phyloP scores from a whole-genome alignment of 352 stramenopile species.

The Globisporangium solare region DNA sequence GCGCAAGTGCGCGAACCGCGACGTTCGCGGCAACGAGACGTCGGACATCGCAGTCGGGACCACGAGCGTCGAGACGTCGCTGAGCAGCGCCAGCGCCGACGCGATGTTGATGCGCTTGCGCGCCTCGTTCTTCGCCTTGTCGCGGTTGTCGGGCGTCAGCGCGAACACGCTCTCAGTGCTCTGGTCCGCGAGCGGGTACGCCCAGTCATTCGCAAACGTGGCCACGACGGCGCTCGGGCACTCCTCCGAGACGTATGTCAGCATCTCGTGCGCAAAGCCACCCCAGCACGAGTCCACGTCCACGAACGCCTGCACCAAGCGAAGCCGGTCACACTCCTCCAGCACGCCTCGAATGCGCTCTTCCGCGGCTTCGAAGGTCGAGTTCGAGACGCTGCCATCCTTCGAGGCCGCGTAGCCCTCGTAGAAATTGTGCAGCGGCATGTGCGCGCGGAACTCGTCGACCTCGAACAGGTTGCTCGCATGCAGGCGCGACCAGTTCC shows the following conservation, averaged over 20 bases:
- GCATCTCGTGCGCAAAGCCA: slow-evolving; percentile 60
- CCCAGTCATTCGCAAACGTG: slow-evolving; percentile 70
- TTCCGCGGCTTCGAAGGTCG: slow-evolving; percentile 55
- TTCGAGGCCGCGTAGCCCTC: slow-evolving; percentile 43
- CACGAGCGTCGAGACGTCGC: slow-evolving; percentile 51
- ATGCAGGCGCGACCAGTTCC: slow-evolving; percentile 49
- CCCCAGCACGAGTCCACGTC: slow-evolving; percentile 83
- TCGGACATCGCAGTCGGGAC: slow-evolving; percentile 47
- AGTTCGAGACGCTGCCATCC: slow-evolving; percentile 45
- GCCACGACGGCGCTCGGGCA: slow-evolving; percentile 49
- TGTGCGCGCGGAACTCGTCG: slow-evolving; percentile 65
- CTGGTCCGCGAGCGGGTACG: slow-evolving; percentile 52
- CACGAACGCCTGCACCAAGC: slow-evolving; percentile 59
- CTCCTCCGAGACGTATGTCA: slow-evolving; percentile 72
- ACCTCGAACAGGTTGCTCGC: slow-evolving; percentile 68
- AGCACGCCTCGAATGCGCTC: slow-evolving; percentile 56
- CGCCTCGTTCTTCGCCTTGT: slow-evolving; percentile 56
- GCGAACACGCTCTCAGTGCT: slow-evolving; percentile 38
- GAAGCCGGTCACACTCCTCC: slow-evolving; percentile 66
- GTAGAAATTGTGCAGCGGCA: slow-evolving; percentile 82
- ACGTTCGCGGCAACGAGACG: slow-evolving; percentile 17
- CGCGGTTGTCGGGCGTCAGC: slow-evolving; percentile 26
- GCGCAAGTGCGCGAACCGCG: slow-evolving; percentile 24
- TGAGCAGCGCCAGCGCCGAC: slow-evolving; percentile 52
- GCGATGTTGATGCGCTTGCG: slow-evolving; percentile 60